Evolutionary conservation across 805 yeast species (phyloP).

Genomic region (Yamadazyma sp.): DNA sequence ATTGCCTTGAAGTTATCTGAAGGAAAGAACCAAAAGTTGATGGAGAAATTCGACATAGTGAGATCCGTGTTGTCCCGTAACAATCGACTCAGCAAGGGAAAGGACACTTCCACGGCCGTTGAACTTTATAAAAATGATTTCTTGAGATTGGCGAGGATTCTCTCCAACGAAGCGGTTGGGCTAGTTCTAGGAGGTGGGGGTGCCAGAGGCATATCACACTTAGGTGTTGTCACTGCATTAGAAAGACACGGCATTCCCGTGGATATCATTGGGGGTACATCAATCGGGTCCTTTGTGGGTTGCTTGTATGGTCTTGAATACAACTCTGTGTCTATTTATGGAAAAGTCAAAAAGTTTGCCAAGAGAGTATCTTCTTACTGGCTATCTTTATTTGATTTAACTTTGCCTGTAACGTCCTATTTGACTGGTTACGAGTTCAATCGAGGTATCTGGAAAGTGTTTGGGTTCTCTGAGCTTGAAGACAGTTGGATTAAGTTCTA

Average conservation of each 20-base stretch:
- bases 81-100: constrained; percentile 18
- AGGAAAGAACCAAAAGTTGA: constrained; percentile 35
- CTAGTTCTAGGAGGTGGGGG: constrained; percentile 97
- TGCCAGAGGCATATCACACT: constrained; percentile 89
- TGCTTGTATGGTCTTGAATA: constrained; percentile 93
- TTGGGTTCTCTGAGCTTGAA: constrained; percentile 89
- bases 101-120: constrained; percentile 23
- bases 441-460: constrained; percentile 95
- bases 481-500: constrained; percentile 92
- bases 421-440: constrained; percentile 97
- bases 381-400: constrained; percentile 81
- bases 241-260: constrained; percentile 93
- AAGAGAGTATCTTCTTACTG: constrained; percentile 80
- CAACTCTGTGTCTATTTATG: constrained; percentile 87
- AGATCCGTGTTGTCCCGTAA: constrained; percentile 19
- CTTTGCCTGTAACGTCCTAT: constrained; percentile 92
- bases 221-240: constrained; percentile 86
- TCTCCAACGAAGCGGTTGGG: constrained; percentile 93
- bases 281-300: constrained; percentile 94
- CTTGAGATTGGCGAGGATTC: constrained; percentile 79
- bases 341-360: constrained; percentile 83
- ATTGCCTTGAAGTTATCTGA: constrained; percentile 35
- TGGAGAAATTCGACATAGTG: constrained; percentile 31
- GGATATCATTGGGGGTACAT: constrained; percentile 93
- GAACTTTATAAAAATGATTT: constrained; percentile 82